phyloP scores from a whole-genome alignment of 306 rosid species.

The Arachis stenosperma region DNA sequence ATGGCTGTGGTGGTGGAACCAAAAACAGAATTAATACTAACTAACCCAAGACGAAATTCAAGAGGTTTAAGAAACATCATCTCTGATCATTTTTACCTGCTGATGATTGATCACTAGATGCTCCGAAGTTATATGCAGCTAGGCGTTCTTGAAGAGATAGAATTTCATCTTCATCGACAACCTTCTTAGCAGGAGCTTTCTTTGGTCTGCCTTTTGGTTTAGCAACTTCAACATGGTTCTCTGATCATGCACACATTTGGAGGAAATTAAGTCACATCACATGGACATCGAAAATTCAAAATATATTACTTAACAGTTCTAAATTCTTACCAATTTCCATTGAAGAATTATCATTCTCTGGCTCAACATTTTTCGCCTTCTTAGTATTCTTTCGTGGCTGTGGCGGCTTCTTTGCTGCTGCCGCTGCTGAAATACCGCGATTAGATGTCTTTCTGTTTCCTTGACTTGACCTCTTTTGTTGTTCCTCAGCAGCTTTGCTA shows the following conservation, averaged over 20 bases:
- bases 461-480: slow-evolving; percentile 52
- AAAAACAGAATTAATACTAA: not conserved
- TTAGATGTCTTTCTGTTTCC: slow-evolving; percentile 39
- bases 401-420: slow-evolving; percentile 67
- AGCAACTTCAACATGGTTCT: slow-evolving; percentile 54
- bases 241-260: slow-evolving; percentile 35
- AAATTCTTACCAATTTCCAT: slow-evolving; percentile 72
- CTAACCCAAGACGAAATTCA: not conserved
- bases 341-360: slow-evolving; percentile 53
- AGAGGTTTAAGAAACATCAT: slow-evolving; percentile 2
- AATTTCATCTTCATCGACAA: slow-evolving; percentile 59
- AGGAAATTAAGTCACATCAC: not conserved
- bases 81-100: slow-evolving; percentile 49
- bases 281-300: not conserved
- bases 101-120: slow-evolving; percentile 61
- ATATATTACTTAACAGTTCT: not conserved
- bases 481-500: slow-evolving; percentile 66
- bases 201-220: slow-evolving; percentile 66
- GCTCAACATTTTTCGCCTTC: slow-evolving; percentile 58
- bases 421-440: slow-evolving; percentile 49
- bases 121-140: slow-evolving; percentile 81
- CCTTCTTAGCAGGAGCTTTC: slow-evolving; percentile 57
- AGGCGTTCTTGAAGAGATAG: slow-evolving; percentile 86
- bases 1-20: slow-evolving; percentile 38
- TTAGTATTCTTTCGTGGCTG: slow-evolving; percentile 76